phyloP scores from a whole-genome alignment of 2,329 filamentous ascomycete genomes.

The Monosporascus sp. region DNA sequence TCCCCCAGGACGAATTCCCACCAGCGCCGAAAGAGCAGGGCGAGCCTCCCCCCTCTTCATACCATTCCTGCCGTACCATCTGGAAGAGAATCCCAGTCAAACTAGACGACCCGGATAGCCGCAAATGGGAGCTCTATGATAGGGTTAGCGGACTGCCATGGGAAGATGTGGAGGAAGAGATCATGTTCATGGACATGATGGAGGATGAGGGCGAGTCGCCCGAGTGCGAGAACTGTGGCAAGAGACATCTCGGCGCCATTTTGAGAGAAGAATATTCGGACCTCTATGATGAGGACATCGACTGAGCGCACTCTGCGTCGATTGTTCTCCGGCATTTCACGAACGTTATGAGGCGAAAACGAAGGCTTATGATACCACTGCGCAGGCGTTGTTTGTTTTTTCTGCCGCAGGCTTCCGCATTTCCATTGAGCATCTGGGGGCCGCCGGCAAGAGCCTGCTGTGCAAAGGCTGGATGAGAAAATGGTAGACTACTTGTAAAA shows the following conservation, averaged over 20 bases:
- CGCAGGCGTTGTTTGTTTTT: neutral
- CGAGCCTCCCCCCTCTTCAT: constrained; percentile 35
- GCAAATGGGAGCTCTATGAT: constrained; percentile 46
- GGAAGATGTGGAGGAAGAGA: constrained; percentile 25
- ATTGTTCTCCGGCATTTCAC: neutral
- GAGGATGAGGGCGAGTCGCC: constrained; percentile 19
- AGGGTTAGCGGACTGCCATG: constrained; percentile 26
- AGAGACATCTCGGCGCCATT: constrained; percentile 25
- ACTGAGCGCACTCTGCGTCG: neutral
- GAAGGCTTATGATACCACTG: neutral
- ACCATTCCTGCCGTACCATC: constrained; percentile 39
- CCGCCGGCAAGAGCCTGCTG: no score
- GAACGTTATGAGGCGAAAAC: neutral
- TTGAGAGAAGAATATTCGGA: constrained; percentile 23
- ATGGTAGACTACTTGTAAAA: no score
- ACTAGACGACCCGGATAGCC: constrained; percentile 33
- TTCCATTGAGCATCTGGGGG: neutral
- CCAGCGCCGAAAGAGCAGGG: constrained; percentile 37
- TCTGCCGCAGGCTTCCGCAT: neutral
- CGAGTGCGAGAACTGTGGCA: constrained; percentile 26
- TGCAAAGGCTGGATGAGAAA: no score
- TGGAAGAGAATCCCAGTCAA: constrained; percentile 46
- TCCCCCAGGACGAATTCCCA: constrained; percentile 27
- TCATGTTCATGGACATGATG: constrained; percentile 21
- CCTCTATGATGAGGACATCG: constrained; percentile 15